These are phyloP conservation scores for Pulveroboletus sp. DNA, from an alignment of 768 basidiomycete genomes.

Conservation along the genomic window DNA sequence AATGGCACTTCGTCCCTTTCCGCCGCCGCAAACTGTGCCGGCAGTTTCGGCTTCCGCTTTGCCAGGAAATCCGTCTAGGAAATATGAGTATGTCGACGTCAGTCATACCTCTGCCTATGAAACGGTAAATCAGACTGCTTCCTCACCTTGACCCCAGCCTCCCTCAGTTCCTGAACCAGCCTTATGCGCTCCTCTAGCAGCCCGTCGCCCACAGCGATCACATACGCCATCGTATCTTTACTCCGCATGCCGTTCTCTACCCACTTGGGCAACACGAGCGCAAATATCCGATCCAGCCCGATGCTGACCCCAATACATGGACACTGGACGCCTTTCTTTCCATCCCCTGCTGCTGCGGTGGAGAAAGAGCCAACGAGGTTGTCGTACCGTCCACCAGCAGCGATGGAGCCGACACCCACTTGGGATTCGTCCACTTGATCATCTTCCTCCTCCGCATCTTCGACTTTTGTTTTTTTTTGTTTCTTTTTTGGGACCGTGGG, in stretches of 20 bases:
- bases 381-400: conserved; percentile 97
- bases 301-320: conserved; percentile 93
- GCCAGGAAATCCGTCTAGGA: conserved; percentile 84
- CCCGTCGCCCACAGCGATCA: conserved; percentile 88
- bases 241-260: conserved; percentile 71
- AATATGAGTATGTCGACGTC: background rate
- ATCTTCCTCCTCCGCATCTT: conserved; percentile 59
- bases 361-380: conserved; percentile 89
- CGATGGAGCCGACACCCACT: conserved; percentile 97
- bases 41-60: conserved; percentile 87
- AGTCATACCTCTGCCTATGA: background rate
- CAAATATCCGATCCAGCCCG: conserved; percentile 91
- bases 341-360: conserved; percentile 70
- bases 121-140: background rate
- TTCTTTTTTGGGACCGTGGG: conserved; percentile 32
- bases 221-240: conserved; percentile 92
- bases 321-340: conserved; percentile 59
- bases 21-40: conserved; percentile 81
- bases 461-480: conserved; percentile 39
- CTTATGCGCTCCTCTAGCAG: conserved; percentile 78
- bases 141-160: conserved; percentile 80
- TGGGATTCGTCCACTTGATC: conserved; percentile 83
- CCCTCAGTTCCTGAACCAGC: conserved; percentile 76
- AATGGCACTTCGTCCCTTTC: conserved; percentile 93
- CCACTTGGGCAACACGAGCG: conserved; percentile 86